Evolutionary conservation across 1,284 basidiomycete species (phyloP), one percentile per base, ranked within the genome.

Genomic region (Ustilago hordei): DNA sequence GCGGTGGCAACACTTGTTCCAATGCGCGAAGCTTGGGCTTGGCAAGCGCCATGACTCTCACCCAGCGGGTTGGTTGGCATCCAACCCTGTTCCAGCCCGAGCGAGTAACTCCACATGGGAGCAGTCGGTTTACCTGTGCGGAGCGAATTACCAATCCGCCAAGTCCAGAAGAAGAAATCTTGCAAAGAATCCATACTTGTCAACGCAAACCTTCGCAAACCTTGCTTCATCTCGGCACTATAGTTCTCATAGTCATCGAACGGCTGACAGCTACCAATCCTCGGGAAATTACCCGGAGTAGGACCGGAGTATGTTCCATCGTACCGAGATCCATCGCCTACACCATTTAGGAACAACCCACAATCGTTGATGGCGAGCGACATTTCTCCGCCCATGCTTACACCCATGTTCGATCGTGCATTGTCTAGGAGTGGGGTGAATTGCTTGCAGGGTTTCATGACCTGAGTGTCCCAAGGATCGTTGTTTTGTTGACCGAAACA

Each of bases 301-400:
- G 76, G 65, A 2, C 79, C 78, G 4, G 64, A 67, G 82, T 89
- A 91, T 3, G 90, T 87, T 19, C 93, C 94, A 79, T 94, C 95
- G 84, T 93, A 96, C 57, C 94, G 90, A 12, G 92, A 88, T 15
- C 93, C 92, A 28, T 88, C 75, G 31, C 91, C 89, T 36, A 82
- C 80, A 34, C 81, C 85, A 81, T 93, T 93, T 6, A 93, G 88
- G 90, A 91, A 94, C 78, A 88, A 91, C 23, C 94, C 93, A 82
- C 95, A 97, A 85, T 97, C 95, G 12, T 91, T 95, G 62, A 90
- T 87, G 0, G 93, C 93, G 7, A 80, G 31, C 84, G 82, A 60
- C 86, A 86, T 87, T 66, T 87, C 86, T 32, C 85, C 86, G 58
- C 47, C 86, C 47, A 87, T 62, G 8, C 79, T 76, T n/a, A 87